Evolutionary conservation across 1,139 yeast genomes (phyloP).

Genomic region (Suhomyces yuchorum): DNA sequence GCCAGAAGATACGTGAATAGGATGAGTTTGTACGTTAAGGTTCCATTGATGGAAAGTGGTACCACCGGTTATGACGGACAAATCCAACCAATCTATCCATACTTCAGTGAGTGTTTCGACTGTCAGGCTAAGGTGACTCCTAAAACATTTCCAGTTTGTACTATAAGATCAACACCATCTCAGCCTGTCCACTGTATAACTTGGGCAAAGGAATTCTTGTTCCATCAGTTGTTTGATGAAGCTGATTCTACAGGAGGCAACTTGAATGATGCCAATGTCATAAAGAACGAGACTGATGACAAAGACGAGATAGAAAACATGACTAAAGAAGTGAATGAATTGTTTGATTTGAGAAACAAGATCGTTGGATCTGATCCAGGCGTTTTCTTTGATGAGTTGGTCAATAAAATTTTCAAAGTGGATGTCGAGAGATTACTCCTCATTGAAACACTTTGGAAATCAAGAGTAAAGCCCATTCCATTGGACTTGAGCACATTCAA

Average conservation of each 20-base stretch:
- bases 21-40: constrained; percentile 70
- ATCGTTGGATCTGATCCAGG: constrained; percentile 24
- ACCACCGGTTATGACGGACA: constrained; percentile 95
- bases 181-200: constrained; percentile 95
- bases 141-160: constrained; percentile 91
- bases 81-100: constrained; percentile 86
- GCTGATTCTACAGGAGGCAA: constrained; percentile 31
- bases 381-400: constrained; percentile 42
- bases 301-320: constrained; percentile 69
- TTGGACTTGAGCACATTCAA: constrained; percentile 35
- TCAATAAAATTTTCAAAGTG: constrained; percentile 57
- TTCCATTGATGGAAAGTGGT: constrained; percentile 89
- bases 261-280: constrained; percentile 33
- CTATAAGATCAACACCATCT: constrained; percentile 94
- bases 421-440: constrained; percentile 75
- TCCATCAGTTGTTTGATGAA: constrained; percentile 76
- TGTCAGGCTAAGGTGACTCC: constrained; percentile 88
- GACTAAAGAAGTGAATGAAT: constrained; percentile 73
- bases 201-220: constrained; percentile 94
- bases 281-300: constrained; percentile 59
- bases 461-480: constrained; percentile 68
- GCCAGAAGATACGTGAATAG: constrained; percentile 90
- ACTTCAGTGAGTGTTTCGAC: constrained; percentile 87
- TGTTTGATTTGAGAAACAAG: constrained; percentile 59
- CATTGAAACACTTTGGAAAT: constrained; percentile 80